Evolutionary conservation across 2,329 filamentous ascomycete species (phyloP).

Genomic region (Allantophomopsis cytisporea): DNA sequence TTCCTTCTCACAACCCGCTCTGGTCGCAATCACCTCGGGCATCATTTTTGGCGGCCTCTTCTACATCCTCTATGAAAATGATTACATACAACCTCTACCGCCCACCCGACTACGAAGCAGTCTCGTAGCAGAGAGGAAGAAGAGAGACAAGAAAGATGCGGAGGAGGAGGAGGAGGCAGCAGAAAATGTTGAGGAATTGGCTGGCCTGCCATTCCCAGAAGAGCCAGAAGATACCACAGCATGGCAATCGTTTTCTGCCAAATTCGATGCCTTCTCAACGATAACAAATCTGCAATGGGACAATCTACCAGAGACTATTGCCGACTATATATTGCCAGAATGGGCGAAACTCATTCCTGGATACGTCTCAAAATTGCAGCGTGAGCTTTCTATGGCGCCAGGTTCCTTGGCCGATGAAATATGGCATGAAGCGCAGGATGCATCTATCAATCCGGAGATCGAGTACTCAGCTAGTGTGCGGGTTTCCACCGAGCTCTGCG

Average conservation of each 20-base stretch:
- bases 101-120: slow-evolving; percentile 13
- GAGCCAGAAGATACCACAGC: slow-evolving; percentile 1
- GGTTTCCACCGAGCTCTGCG: slow-evolving; percentile 67
- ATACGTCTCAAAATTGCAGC: slow-evolving; percentile 71
- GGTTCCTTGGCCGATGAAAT: slow-evolving; percentile 87
- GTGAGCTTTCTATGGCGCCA: slow-evolving; percentile 74
- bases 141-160: slow-evolving; percentile 2
- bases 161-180: slow-evolving; percentile 9
- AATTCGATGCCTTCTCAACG: slow-evolving; percentile 30
- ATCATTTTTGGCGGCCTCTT: slow-evolving; percentile 11
- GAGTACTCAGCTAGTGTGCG: slow-evolving; percentile 68
- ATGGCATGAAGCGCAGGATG: slow-evolving; percentile 82
- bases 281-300: slow-evolving; percentile 41
- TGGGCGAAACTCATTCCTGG: slow-evolving; percentile 70
- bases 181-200: slow-evolving; percentile 11
- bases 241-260: slow-evolving; percentile 15
- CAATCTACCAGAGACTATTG: slow-evolving; percentile 41
- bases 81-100: slow-evolving; percentile 17
- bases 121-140: slow-evolving; percentile 8
- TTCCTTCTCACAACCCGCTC: background rate
- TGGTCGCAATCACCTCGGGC: slow-evolving; percentile 7
- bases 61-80: slow-evolving; percentile 17
- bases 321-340: slow-evolving; percentile 62
- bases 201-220: slow-evolving; percentile 12
- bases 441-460: slow-evolving; percentile 77